Conservation (phyloP, 805 yeast genomes). For the Ogataea chonburiensis region DNA sequence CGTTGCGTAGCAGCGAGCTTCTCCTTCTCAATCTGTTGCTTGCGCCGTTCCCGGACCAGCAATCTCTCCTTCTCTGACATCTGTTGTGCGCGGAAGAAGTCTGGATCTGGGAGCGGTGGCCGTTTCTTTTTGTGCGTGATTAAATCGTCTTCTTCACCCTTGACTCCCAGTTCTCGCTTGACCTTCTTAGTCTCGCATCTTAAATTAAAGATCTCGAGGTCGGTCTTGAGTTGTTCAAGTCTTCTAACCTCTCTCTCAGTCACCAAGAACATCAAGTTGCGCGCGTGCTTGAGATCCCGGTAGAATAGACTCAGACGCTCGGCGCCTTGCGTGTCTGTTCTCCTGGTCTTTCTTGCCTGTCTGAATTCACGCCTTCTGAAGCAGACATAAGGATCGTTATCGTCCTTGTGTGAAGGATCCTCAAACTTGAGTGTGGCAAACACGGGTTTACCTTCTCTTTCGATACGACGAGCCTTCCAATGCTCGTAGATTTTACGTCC, state of each 20-base stretch:
- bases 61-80: constrained; percentile 19
- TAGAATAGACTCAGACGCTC: constrained; percentile 76
- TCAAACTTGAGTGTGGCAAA: constrained; percentile 80
- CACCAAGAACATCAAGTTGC: constrained; percentile 63
- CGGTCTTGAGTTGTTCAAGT: constrained; percentile 59
- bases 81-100: constrained; percentile 17
- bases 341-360: constrained; percentile 92
- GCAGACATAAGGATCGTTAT: constrained; percentile 90
- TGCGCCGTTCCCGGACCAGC: constrained; percentile 22
- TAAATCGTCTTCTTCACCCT: constrained; percentile 82
- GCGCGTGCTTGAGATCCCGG: constrained; percentile 73
- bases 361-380: constrained; percentile 94
- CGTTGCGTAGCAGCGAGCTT: constrained; percentile 25
- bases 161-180: constrained; percentile 72
- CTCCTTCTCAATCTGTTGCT: constrained; percentile 22
- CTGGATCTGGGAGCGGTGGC: constrained; percentile 25
- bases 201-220: constrained; percentile 64
- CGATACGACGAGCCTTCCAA: constrained; percentile 76
- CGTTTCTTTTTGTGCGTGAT: constrained; percentile 74
- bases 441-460: constrained; percentile 64
- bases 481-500: constrained; percentile 74
- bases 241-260: constrained; percentile 72
- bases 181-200: constrained; percentile 69
- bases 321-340: constrained; percentile 87
- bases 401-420: constrained; percentile 78